These are phyloP conservation scores for Hypoxylon sp. DNA, from an alignment of 2,329 filamentous ascomycete genomes.

Conservation along the genomic window DNA sequence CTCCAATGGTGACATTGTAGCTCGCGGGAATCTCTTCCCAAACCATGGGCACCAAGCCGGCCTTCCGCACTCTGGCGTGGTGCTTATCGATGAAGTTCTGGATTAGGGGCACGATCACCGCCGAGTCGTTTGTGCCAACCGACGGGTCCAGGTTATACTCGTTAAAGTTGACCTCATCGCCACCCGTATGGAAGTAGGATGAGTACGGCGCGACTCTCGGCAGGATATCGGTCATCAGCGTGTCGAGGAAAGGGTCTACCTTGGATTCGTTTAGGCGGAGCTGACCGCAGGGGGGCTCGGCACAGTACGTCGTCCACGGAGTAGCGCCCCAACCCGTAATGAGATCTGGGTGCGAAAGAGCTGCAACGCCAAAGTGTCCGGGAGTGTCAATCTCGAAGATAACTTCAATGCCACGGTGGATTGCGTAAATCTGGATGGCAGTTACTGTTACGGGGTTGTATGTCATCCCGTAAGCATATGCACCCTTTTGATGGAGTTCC, in stretches of 20 bases:
- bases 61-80: conserved; percentile 74
- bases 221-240: conserved; percentile 80
- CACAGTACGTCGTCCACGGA: conserved; percentile 73
- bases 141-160: conserved; percentile 81
- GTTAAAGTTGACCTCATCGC: conserved; percentile 87
- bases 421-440: conserved; percentile 78
- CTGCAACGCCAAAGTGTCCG: conserved; percentile 80
- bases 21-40: conserved; percentile 90
- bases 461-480: conserved; percentile 76
- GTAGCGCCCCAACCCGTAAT: conserved; percentile 74
- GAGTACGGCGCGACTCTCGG: conserved; percentile 79
- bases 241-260: conserved; percentile 80
- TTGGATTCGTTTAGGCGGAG: conserved; percentile 81
- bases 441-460: conserved; percentile 78
- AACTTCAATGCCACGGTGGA: conserved; percentile 77
- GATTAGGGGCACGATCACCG: conserved; percentile 80
- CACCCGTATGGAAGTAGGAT: conserved; percentile 86
- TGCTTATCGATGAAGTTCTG: conserved; percentile 82
- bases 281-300: conserved; percentile 76
- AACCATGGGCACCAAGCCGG: conserved; percentile 80
- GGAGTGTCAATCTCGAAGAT: conserved; percentile 87
- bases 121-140: conserved; percentile 75
- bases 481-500: conserved; percentile 78
- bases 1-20: conserved; percentile 81
- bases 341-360: conserved; percentile 77